Evolutionary conservation across 345 rosid genomes (phyloP), one percentile per base, ranked within the genome.

Genomic region (Dimocarpus longan): DNA sequence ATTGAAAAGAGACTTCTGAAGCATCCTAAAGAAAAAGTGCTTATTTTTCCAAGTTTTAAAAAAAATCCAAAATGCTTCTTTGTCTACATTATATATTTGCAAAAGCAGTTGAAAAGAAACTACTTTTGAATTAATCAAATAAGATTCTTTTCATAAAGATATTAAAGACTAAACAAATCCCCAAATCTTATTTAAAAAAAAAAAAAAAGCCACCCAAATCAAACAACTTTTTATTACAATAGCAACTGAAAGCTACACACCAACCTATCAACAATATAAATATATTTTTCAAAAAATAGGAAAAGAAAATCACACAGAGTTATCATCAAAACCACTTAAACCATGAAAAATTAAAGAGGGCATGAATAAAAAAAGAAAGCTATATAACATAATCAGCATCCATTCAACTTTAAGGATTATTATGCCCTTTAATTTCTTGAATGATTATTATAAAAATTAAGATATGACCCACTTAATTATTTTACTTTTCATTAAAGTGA

Each of bases 11-110:
- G 83, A 80, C 84, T 84, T 44, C 26, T 74, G 88, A 90, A 89
- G 92, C 92, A 83, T 70, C 88, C 57, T 67, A 84, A 87, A 89
- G 82, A 80, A 84, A 89, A 91, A 87, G 90, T 77, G 80, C 81
- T 71, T 39, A 42, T 71, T 79, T 90, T 85, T 76, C 82, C 79
- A 76, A 78, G 75, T 22, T 76, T 22, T 76, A 86, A 84, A 75
- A 62, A 79, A 81, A 75, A 82, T 82, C 11, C 80, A 85, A 89
- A 89, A 82, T 79, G 83, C 86, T 79, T 78, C 80, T 83, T 83
- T 89, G 81, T 85, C 86, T 69, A 64, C 79, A 83, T 88, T 76
- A 81, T 88, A 73, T 15, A 82, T 70, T 77, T 73, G 70, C 68
- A 80, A 82, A 82, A 42, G 72, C 42, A 44, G 66, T 66, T 65